Conservation (phyloP, 164 flowering plant genomes). For the Brasenia schreberi region DNA sequence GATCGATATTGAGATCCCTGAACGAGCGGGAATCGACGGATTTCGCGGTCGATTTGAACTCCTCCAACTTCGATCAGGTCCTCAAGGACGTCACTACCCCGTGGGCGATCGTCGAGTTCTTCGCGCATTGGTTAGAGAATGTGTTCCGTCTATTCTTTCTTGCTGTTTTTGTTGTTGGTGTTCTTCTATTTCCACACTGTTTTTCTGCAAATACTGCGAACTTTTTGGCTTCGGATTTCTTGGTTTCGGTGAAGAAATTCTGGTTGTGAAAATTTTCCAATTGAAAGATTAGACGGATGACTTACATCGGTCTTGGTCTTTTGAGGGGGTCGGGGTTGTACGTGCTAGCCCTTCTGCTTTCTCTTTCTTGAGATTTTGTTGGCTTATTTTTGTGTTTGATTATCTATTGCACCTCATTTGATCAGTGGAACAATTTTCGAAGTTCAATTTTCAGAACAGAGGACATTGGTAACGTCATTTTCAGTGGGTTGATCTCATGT, state of each 20-base stretch:
- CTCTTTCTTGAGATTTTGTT: too few species aligned
- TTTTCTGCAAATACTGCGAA: too few species aligned
- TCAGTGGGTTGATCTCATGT: too few species aligned
- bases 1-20: slow-evolving; percentile 50
- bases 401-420: too few species aligned
- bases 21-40: slow-evolving; percentile 27
- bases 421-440: too few species aligned
- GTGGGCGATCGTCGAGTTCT: slow-evolving; percentile 72
- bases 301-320: too few species aligned
- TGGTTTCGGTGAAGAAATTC: not conserved
- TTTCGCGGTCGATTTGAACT: slow-evolving; percentile 66
- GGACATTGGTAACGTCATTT: too few species aligned
- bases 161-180: not conserved
- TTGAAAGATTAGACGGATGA: not conserved
- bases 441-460: too few species aligned
- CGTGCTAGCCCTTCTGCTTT: too few species aligned
- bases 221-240: not conserved
- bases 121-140: slow-evolving; percentile 69
- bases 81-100: slow-evolving; percentile 49
- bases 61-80: slow-evolving; percentile 42
- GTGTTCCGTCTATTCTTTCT: not conserved
- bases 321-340: too few species aligned
- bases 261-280: not conserved
- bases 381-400: too few species aligned
- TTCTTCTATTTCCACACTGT: not conserved